Evolutionary conservation across 192 early-diverging fungal species (phyloP).

Genomic region (Physocladia obscura): DNA sequence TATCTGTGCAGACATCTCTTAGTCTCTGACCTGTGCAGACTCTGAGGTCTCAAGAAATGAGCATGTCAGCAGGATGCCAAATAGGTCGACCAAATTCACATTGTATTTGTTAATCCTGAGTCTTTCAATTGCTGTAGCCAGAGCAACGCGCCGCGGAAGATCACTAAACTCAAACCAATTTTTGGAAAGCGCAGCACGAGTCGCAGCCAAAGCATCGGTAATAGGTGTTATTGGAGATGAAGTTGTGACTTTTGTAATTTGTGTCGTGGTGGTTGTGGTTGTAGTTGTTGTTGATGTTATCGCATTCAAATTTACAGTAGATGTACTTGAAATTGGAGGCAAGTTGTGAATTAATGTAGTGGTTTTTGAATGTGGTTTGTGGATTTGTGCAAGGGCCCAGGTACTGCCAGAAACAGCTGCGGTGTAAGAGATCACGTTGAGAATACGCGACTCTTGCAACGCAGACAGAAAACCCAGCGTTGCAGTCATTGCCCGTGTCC

Average conservation of each 20-base stretch:
- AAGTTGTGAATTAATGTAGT: not conserved
- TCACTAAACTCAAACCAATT: constrained; percentile 32
- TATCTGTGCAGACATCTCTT: too few species aligned
- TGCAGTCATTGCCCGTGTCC: constrained; percentile 40
- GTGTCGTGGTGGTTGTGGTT: not conserved
- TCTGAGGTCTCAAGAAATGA: constrained; percentile 26
- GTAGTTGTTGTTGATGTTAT: too few species aligned
- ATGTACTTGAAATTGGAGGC: not conserved
- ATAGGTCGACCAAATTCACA: constrained; percentile 36
- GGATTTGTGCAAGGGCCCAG: constrained; percentile 40
- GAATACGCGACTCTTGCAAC: constrained; percentile 21
- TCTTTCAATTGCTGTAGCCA: constrained; percentile 30
- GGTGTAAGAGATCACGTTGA: constrained; percentile 26
- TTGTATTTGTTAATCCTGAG: constrained; percentile 10
- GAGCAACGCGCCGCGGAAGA: not conserved
- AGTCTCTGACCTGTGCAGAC: too few species aligned
- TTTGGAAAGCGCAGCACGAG: constrained; percentile 15
- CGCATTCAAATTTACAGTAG: too few species aligned
- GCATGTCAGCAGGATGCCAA: constrained; percentile 36
- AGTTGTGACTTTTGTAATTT: not conserved
- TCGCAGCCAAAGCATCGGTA: not conserved
- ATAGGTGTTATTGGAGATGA: not conserved
- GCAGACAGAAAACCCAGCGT: constrained; percentile 21
- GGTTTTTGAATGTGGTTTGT: constrained; percentile 18
- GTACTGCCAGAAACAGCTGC: constrained; percentile 40